A percentile compares a stretch with the other conserved stretches of the same genome.
phyloP scores from a whole-genome alignment of 441 rosid genomes.

The Croton laevigatus region DNA sequence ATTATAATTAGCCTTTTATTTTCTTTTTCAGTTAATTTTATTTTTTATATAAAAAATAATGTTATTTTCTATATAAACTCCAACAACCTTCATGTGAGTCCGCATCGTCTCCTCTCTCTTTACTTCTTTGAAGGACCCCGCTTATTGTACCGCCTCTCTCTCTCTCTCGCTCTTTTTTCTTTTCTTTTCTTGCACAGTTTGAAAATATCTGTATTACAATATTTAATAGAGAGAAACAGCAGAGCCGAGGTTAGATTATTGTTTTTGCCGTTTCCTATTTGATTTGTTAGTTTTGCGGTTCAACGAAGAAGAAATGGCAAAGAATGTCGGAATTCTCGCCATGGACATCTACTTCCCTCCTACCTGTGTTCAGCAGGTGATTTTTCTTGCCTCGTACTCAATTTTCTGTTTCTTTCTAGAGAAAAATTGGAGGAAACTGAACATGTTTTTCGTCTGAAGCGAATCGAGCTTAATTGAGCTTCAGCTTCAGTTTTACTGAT shows the following conservation, averaged over 20 bases:
- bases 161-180: too few relatives aligned
- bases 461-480: background rate
- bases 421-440: background rate
- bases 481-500: background rate
- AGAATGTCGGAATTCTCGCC: constrained; percentile 93
- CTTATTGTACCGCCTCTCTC: background rate
- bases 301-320: constrained; percentile 51
- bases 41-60: too few relatives aligned
- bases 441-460: background rate
- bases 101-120: constrained; percentile 7
- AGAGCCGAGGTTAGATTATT: background rate
- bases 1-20: too few relatives aligned
- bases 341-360: constrained; percentile 96
- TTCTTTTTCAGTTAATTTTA: too few relatives aligned
- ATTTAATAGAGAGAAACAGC: background rate
- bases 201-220: background rate
- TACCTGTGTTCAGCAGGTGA: constrained; percentile 89
- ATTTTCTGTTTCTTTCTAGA: constrained; percentile 14
- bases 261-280: background rate
- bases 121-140: background rate
- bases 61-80: constrained; percentile 10
- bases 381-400: background rate
- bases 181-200: background rate
- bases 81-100: constrained; percentile 21
- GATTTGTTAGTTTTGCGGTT: background rate